Evolutionary conservation across 768 basidiomycete genomes (phyloP), one percentile per base, ranked within the genome.

Genomic region (Suillus luteus): DNA sequence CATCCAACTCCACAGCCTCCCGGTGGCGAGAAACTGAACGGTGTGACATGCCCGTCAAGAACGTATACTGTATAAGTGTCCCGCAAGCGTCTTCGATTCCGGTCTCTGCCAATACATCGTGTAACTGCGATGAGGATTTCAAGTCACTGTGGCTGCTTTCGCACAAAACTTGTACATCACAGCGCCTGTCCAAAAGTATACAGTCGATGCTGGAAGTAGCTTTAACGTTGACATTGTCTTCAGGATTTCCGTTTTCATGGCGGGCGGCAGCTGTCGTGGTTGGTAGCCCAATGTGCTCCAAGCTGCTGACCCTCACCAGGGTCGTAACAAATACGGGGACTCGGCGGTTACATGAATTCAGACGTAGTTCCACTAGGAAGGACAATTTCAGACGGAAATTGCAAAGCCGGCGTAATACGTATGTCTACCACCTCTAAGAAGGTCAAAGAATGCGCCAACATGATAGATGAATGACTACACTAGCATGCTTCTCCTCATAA

Each of bases 151-250:
- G 33, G 19, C 68, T 24, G 76, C 73, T 4, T 59, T 81, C 31
- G 83, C 80, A 3, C 84, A 86, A 62, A 63, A 65, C 31, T 66
- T 78, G 8, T 37, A 46, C 33, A 80, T 86, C 57, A 71, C 76
- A 6, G 60, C 57, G 4, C 85, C 85, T 2, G 22, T 62, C 31
- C 1, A 72, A 2, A 77, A 76, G 5, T 63, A 75, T 2, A 60
- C 67, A 15, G 70, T 86, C 9, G 15, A 38, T 0, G 71, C 76
- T 27, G 81, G 81, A 22, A 62, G 68, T 2, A 63, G 63, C 17
- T 31, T 84, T 38, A 71, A 65, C 10, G 72, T 85, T 1, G 71
- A 80, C 61, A 65, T 46, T 3, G 31, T 33, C 31, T 33, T 2
- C 31, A 33, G 3, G 31, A 33, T 33, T 33, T 33, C 31, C 31